A percentile compares a stretch with the other conserved stretches of the same genome.
These are phyloP conservation scores for Lactarius quietus DNA, from an alignment of 768 basidiomycete genomes.

Conservation along the genomic window DNA sequence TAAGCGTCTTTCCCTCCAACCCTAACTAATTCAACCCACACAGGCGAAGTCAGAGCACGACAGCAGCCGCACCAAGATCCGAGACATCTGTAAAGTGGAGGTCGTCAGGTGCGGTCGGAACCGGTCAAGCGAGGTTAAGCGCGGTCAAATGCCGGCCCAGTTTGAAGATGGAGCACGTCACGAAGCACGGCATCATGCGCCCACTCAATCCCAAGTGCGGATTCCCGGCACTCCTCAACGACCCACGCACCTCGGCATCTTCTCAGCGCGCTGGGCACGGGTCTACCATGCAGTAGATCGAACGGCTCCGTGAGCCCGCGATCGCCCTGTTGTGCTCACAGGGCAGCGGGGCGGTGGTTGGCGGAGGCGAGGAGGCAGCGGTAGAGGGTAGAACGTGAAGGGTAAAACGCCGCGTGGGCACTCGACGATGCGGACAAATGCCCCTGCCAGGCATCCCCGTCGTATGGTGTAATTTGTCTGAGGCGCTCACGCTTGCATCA, in stretches of 20 bases:
- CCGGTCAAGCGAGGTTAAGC: too few relatives aligned
- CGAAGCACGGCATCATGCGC: slow-evolving; percentile 72
- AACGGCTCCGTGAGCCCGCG: slow-evolving; percentile 61
- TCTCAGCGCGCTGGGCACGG: slow-evolving; percentile 70
- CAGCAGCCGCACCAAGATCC: slow-evolving; percentile 59
- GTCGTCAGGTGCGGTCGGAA: too few relatives aligned
- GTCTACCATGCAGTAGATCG: slow-evolving; percentile 70
- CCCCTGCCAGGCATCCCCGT: slow-evolving; percentile 93
- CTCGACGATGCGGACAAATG: slow-evolving; percentile 63
- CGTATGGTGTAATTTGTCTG: slow-evolving; percentile 75
- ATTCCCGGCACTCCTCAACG: slow-evolving; percentile 61
- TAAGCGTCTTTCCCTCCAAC: slow-evolving; percentile 29
- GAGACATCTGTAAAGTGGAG: too few relatives aligned
- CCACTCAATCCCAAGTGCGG: slow-evolving; percentile 70
- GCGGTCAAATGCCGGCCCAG: too few relatives aligned
- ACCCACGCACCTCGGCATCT: slow-evolving; percentile 61
- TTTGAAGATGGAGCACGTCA: too few relatives aligned
- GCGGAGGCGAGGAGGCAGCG: too few relatives aligned
- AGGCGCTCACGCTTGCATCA: slow-evolving; percentile 61
- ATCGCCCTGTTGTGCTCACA: slow-evolving; percentile 40
- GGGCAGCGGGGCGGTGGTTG: too few relatives aligned
- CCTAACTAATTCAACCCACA: neutral
- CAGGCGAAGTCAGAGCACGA: slow-evolving; percentile 32
- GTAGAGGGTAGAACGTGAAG: slow-evolving; percentile 35
- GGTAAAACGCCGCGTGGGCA: slow-evolving; percentile 84